Base-by-base conservation (phyloP, 352 stramenopile genomes). In the Pythium aquatile region DNA sequence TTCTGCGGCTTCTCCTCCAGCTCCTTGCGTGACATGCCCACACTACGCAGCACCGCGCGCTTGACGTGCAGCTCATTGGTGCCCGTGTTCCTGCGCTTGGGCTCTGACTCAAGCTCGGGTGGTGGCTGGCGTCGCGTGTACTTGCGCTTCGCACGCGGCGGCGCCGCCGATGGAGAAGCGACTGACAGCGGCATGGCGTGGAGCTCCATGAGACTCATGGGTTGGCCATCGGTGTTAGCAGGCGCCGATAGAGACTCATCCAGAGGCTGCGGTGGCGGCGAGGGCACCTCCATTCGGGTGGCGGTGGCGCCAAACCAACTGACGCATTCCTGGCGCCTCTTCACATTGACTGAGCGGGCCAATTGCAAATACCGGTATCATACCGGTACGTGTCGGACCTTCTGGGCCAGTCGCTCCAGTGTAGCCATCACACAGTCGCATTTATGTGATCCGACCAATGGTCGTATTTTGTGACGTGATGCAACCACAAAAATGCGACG, bases 351-450 rank as follows among this genome's bases (percentile, higher is more conserved):
- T 28, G 20, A 24, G 20, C 20, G 20, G 20, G 20, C 0, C 20
- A 1, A 24, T 24, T 24, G 26, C 26, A 63, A 37, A 61, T 35
- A 60, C 51, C 60, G 60, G 60, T 66, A 24, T 1, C 5, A 44
- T 26, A 61, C 60, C 60, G 60, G 60, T 66, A 46, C 20, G 24
- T 44, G 4, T 24, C 35, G 35, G 16, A 28, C 28, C 13, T n/a
- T 55, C 59, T 49, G 49, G n/a, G 51, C 54, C 61, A 67, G 32
- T 67, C 61, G 55, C 32, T 51, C 24, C 32, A 66, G 29, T 65
- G 55, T 65, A 62, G 54, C 39, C 59, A 72, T 61, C 37, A 32
- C 44, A 51, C 44, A 51, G 24, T 51, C 44, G n/a, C 11, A 13
- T 51, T 32, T 51, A 28, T 51, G 44, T 29, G 44, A 51, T 30